Base-by-base conservation (phyloP, 139 green algal species). In the Marvania coccoides region DNA sequence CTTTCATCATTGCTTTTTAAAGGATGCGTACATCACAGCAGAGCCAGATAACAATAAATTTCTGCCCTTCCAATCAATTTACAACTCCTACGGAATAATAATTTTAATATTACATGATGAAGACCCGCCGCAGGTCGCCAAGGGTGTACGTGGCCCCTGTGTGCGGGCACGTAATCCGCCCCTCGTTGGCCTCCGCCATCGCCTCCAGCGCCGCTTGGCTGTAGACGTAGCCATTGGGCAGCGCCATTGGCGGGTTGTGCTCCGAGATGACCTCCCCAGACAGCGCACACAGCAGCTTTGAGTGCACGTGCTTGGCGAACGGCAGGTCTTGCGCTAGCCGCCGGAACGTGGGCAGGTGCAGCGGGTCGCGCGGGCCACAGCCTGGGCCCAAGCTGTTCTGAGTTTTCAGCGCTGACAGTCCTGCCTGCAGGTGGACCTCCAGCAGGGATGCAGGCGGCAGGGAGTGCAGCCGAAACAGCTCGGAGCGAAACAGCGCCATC, bases 141-240 rank as follows among this genome's bases (percentile, higher is more conserved):
- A 51, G 6, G 19, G 9, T 6, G 6, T 19, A 66, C n/a, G 4
- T 12, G 7, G 12, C 31, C 14, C 5, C 12, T 28, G 42, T 51
- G 19, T 19, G 19, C 19, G 42, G 42, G 42, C 42, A 51, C 42
- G 42, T 51, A 28, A 51, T 19, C 19, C 19, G 19, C 19, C 42
- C 42, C 42, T 51, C 42, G 19, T 51, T 51, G 19, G 19, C 42
- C 19, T 19, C 42, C 19, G 42, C 42, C 42, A 51, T 51, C 63
- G 54, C 23, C 23, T 83, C 74, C 5, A 90, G 58, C 3, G 76
- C 87, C 7, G 42, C 56, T 45, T 83, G 69, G 61, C 83, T 83
- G 82, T 94, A 95, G 33, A 95, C 87, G 23, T 88, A 88, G 23
- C 90, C 90, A 62, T 96, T 96, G 24, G 91, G 89, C 65, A 97